Conservation (phyloP, 306 rosid genomes). For the Ammopiptanthus mongolicus region DNA sequence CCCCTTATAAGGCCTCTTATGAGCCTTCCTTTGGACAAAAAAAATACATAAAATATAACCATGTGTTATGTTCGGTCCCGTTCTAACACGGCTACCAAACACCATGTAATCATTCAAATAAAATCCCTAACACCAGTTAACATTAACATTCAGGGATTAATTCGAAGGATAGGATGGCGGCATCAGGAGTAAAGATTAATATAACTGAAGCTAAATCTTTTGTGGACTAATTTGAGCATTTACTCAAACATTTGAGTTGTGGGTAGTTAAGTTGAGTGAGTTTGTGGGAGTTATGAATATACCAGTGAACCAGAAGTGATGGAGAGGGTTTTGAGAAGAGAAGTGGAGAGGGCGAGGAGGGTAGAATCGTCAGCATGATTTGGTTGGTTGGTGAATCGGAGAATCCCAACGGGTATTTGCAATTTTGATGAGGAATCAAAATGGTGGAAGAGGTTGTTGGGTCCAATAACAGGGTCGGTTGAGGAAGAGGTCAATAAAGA, state of each 20-base stretch:
- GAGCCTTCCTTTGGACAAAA: no score
- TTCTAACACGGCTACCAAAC: no score
- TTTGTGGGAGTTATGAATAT: slow-evolving; percentile 2
- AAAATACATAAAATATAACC: no score
- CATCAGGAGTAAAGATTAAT: no score
- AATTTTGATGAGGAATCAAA: slow-evolving; percentile 14
- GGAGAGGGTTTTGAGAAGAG: slow-evolving; percentile 57
- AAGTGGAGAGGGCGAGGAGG: slow-evolving; percentile 58
- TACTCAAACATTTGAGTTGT: not conserved
- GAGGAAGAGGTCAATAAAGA: slow-evolving; percentile 31
- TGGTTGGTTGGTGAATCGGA: slow-evolving; percentile 34
- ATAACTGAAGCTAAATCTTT: no score
- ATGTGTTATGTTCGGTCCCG: no score
- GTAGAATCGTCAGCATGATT: slow-evolving; percentile 52
- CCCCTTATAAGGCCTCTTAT: no score
- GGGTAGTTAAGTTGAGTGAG: not conserved
- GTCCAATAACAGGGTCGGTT: no score
- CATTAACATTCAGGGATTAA: not conserved
- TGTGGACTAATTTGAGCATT: no score
- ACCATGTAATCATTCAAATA: not conserved
- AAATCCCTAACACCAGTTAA: not conserved
- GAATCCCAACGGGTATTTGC: slow-evolving; percentile 57
- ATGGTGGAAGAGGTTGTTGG: no score
- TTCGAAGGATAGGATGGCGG: no score
- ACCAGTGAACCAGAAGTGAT: slow-evolving; percentile 68